These are phyloP conservation scores for Trifolium pratense DNA, from an alignment of 306 rosid species.

Conservation along the genomic window DNA sequence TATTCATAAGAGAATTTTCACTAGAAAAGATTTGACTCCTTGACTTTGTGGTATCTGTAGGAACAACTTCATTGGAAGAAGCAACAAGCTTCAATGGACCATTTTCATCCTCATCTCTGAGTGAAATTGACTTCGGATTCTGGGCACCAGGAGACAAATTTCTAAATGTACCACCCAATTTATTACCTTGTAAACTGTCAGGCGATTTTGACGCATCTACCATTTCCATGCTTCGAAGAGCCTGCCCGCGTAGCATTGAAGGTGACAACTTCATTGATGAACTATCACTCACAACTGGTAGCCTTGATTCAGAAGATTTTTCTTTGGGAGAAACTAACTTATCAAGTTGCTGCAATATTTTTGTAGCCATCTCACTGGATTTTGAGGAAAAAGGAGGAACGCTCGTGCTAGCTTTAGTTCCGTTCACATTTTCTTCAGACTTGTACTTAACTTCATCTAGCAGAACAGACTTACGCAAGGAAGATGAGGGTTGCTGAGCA, in stretches of 20 bases:
- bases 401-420: conserved; percentile 50
- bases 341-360: conserved; percentile 83
- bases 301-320: conserved; percentile 60
- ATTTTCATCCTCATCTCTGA: conserved; percentile 55
- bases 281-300: conserved; percentile 48
- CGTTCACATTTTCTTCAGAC: conserved; percentile 54
- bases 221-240: conserved; percentile 80
- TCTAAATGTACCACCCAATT: conserved; percentile 38
- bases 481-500: conserved; percentile 54
- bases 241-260: conserved; percentile 82
- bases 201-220: conserved; percentile 69
- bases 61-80: no score
- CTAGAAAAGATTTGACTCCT: no score
- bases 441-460: conserved; percentile 47
- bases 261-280: conserved; percentile 75
- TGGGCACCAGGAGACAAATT: conserved; percentile 38
- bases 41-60: no score
- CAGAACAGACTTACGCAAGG: conserved; percentile 48
- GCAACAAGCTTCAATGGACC: conserved; percentile 49
- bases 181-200: conserved; percentile 46
- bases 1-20: no score
- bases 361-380: conserved; percentile 81
- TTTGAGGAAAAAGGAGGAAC: conserved; percentile 55
- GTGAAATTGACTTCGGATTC: conserved; percentile 47
- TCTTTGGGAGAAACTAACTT: conserved; percentile 76